These are phyloP conservation scores for Pseudopyricularia cyperi DNA, from an alignment of 2,329 filamentous ascomycete species.

Conservation along the genomic window DNA sequence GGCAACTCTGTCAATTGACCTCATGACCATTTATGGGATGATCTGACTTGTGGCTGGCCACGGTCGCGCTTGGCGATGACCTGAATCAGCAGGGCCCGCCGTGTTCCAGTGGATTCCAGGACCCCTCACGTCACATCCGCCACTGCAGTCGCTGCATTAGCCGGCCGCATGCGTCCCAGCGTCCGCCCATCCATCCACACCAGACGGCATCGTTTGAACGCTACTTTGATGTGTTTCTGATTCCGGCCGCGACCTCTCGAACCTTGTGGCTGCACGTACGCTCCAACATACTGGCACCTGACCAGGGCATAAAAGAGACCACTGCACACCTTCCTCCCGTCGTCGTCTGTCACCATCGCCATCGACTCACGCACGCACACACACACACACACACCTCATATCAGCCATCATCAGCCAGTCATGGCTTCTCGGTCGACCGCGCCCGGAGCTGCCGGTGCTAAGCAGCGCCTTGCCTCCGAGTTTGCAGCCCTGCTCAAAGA, in stretches of 20 bases:
- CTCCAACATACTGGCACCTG: no score
- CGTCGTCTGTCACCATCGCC: background rate
- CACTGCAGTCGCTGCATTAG: no score
- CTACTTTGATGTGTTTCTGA: no score
- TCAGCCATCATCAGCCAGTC: background rate
- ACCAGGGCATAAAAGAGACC: no score
- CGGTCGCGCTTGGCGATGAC: background rate
- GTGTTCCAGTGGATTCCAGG: background rate
- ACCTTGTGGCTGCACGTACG: no score
- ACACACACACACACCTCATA: background rate
- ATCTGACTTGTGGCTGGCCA: background rate
- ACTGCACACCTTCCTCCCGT: no score
- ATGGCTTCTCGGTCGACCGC: background rate
- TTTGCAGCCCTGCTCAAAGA: slow-evolving; percentile 71
- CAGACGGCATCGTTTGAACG: no score
- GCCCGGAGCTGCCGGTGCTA: slow-evolving; percentile 31
- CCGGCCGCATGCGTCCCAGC: no score
- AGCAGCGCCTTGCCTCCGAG: slow-evolving; percentile 82
- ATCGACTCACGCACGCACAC: background rate
- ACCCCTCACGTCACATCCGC: background rate
- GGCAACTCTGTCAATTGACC: background rate
- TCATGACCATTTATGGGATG: background rate
- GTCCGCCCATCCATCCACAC: no score
- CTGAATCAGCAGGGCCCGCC: background rate
- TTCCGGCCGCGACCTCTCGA: no score